phyloP scores from a whole-genome alignment of 169 alveolate species.

The Blepharisma undulans region DNA sequence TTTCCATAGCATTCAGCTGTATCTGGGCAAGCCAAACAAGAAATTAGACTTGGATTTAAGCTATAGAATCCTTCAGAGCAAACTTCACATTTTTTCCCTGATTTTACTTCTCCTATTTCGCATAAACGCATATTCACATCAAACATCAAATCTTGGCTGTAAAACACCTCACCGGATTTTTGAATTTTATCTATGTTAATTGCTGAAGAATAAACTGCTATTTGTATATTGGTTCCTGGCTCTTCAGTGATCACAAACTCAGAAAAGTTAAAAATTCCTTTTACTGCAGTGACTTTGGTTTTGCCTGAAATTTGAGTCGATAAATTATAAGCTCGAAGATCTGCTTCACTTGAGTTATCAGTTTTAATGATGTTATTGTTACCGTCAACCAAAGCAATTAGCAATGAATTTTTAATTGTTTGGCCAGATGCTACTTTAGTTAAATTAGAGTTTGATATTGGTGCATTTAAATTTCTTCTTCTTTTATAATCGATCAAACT shows the following conservation, averaged over 20 bases:
- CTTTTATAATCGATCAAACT: no score
- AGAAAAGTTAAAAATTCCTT: neutral
- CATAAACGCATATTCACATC: neutral
- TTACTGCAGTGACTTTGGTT: neutral
- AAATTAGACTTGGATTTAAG: neutral
- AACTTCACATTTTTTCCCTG: neutral
- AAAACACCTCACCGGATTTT: neutral
- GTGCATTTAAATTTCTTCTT: no score
- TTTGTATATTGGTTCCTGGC: neutral
- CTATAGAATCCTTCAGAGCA: neutral
- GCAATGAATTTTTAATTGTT: neutral
- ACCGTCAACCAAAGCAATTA: neutral
- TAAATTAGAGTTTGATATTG: no score
- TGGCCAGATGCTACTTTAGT: neutral
- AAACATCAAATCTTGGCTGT: neutral
- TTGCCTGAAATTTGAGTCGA: neutral
- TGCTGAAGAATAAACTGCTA: neutral
- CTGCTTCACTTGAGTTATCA: conserved; percentile 4
- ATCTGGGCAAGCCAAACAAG: conserved; percentile 14
- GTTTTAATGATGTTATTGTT: neutral
- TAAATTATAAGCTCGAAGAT: no score
- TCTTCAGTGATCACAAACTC: neutral
- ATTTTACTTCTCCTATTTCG: neutral
- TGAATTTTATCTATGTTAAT: neutral
- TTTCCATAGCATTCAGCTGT: conserved; percentile 25